Percentiles rank a stretch among this genome's conserved stretches.
phyloP scores from a whole-genome alignment of 106 monocot species.

The Allium sativum region DNA sequence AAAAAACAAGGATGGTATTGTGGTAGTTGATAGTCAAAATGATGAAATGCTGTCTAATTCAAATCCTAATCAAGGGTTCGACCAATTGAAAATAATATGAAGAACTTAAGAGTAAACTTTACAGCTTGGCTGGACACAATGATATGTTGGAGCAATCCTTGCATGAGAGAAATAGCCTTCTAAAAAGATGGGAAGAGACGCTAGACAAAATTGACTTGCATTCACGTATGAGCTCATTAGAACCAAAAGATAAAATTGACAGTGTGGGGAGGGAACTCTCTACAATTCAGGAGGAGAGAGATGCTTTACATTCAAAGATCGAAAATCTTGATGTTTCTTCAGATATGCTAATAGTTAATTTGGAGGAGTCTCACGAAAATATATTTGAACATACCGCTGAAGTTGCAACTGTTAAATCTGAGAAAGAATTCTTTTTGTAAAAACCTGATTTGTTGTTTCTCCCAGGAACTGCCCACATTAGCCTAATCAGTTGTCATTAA shows the following conservation, averaged over 20 bases:
- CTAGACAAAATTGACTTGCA: slow-evolving; percentile 63
- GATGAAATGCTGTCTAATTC: slow-evolving; percentile 14
- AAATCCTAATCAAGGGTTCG: slow-evolving; percentile 22
- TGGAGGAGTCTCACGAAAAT: slow-evolving; percentile 65
- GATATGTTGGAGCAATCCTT: slow-evolving; percentile 92
- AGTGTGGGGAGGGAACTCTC: slow-evolving; percentile 53
- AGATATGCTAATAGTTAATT: slow-evolving; percentile 48
- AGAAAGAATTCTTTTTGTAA: slow-evolving; percentile 59
- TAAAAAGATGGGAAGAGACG: slow-evolving; percentile 81
- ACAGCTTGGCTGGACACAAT: slow-evolving; percentile 83
- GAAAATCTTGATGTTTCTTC: slow-evolving; percentile 58
- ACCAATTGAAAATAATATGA: slow-evolving; percentile 61
- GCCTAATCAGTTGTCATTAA: too few relatives aligned
- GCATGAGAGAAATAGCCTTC: slow-evolving; percentile 61
- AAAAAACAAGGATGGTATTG: slow-evolving; percentile 14
- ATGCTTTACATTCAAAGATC: slow-evolving; percentile 57
- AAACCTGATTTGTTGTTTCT: too few relatives aligned
- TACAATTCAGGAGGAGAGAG: slow-evolving; percentile 56
- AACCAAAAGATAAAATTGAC: slow-evolving; percentile 57
- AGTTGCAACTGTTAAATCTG: slow-evolving; percentile 43
- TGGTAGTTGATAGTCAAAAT: slow-evolving; percentile 19
- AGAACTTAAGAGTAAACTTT: slow-evolving; percentile 67
- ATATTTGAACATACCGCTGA: slow-evolving; percentile 61
- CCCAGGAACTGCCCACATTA: too few relatives aligned
- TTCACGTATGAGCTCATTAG: slow-evolving; percentile 36